A percentile compares a stretch with the other conserved stretches of the same genome.
phyloP scores from a whole-genome alignment of 2,329 filamentous ascomycete genomes.

The Dactylellina parvicollis region DNA sequence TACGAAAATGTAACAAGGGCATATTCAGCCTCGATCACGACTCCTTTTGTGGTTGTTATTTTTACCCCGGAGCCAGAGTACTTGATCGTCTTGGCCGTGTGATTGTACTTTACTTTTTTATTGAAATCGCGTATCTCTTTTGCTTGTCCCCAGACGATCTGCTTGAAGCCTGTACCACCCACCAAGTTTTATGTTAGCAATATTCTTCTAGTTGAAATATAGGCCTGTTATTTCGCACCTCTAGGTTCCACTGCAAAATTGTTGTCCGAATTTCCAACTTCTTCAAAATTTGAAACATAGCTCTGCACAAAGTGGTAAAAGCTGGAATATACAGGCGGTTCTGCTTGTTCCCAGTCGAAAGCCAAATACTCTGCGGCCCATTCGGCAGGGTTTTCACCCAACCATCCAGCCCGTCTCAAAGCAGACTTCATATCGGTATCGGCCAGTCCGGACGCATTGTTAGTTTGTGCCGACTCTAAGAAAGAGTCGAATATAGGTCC shows the following conservation, averaged over 20 bases:
- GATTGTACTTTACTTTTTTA: conserved; percentile 59
- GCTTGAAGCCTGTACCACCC: conserved; percentile 46
- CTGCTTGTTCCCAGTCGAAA: conserved; percentile 70
- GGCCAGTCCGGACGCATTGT: conserved; percentile 70
- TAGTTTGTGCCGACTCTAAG: conserved; percentile 67
- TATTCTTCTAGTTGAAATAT: not conserved
- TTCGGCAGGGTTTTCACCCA: conserved; percentile 68
- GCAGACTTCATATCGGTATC: conserved; percentile 71
- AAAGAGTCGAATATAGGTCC: conserved; percentile 63
- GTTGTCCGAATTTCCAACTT: conserved; percentile 54
- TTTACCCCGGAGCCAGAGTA: conserved; percentile 57
- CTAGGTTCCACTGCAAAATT: conserved; percentile 54
- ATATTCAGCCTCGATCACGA: conserved; percentile 67
- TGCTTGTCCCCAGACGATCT: conserved; percentile 51
- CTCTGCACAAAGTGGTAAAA: conserved; percentile 54
- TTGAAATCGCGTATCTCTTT: conserved; percentile 55
- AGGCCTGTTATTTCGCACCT: no score
- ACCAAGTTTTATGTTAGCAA: not conserved
- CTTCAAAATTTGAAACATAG: conserved; percentile 55
- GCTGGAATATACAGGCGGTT: conserved; percentile 64
- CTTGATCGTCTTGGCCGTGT: conserved; percentile 59
- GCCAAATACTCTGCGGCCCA: conserved; percentile 72
- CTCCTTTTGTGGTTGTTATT: conserved; percentile 60
- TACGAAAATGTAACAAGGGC: conserved; percentile 73
- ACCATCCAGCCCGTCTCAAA: conserved; percentile 71